Evolutionary conservation across 495 filamentous ascomycete genomes (phyloP).

Genomic region (Aspergillus bertholletiae): DNA sequence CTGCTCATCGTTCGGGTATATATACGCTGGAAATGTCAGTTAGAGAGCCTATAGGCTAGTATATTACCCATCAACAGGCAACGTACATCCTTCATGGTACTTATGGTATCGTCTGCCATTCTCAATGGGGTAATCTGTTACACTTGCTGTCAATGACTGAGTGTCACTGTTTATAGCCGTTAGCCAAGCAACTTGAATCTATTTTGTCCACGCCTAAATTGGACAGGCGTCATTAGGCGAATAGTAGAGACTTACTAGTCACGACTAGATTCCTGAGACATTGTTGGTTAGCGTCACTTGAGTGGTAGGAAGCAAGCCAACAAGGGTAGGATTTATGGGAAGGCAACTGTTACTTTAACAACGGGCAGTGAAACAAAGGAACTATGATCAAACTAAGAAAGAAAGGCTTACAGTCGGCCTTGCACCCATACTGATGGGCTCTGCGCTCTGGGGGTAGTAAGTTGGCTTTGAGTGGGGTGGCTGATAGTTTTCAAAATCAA

Average conservation of each 20-base stretch:
- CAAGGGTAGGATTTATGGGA: not conserved
- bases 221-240: not conserved
- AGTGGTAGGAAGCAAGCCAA: not conserved
- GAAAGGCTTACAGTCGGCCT: conserved; percentile 18
- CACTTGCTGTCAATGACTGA: conserved; percentile 48
- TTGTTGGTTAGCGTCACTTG: conserved; percentile 21
- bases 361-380: not conserved
- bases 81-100: conserved; percentile 54
- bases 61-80: not conserved
- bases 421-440: conserved; percentile 11
- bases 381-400: not conserved
- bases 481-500: conserved; percentile 6
- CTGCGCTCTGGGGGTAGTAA: conserved; percentile 5
- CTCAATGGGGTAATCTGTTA: conserved; percentile 50
- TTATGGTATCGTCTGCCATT: conserved; percentile 55
- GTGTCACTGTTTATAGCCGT: conserved; percentile 32
- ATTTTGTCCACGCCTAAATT: not conserved
- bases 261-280: conserved; percentile 17
- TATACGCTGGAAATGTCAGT: conserved; percentile 38
- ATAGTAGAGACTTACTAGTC: conserved; percentile 17
- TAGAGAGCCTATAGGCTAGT: not conserved
- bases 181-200: conserved; percentile 2
- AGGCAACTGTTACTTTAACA: not conserved
- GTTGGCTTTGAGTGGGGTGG: conserved; percentile 14
- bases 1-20: conserved; percentile 56